These are phyloP conservation scores for Myriosclerotinia scirpicola DNA, from an alignment of 2,329 filamentous ascomycete species.

Conservation along the genomic window DNA sequence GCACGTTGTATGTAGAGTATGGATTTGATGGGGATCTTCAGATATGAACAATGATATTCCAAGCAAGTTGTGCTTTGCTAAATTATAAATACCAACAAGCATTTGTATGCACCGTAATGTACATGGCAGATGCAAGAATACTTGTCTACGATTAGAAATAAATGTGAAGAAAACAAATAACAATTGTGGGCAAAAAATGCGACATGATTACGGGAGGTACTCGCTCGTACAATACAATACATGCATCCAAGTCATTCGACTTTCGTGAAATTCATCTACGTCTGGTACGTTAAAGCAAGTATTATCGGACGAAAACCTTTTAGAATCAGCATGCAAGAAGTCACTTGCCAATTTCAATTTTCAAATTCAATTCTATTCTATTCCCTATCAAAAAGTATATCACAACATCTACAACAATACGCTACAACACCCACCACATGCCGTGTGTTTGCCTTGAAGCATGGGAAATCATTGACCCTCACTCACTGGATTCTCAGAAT, in stretches of 20 bases:
- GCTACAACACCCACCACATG: background rate
- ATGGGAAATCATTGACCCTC: slow-evolving; percentile 6
- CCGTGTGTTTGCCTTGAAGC: slow-evolving; percentile 1
- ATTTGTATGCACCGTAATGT: background rate
- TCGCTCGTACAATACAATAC: background rate
- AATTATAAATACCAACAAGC: background rate
- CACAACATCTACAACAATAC: background rate
- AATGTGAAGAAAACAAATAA: background rate
- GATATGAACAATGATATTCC: background rate
- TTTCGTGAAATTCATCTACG: background rate
- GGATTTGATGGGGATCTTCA: background rate
- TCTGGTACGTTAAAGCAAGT: background rate
- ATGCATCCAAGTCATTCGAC: slow-evolving; percentile 21
- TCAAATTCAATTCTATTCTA: background rate
- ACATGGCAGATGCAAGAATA: slow-evolving; percentile 17
- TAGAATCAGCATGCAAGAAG: slow-evolving; percentile 22
- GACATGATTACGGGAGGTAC: background rate
- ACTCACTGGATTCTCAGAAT: slow-evolving; percentile 3
- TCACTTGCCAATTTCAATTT: slow-evolving; percentile 21
- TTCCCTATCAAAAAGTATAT: slow-evolving; percentile 18
- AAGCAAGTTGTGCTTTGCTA: background rate
- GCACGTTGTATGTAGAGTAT: background rate
- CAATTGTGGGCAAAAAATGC: background rate
- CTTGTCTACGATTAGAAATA: background rate
- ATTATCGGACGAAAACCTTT: slow-evolving; percentile 19